Percentiles rank a stretch among this genome's conserved stretches.
Conservation (phyloP, 2,329 filamentous ascomycete genomes). For the Eutypa lata region DNA sequence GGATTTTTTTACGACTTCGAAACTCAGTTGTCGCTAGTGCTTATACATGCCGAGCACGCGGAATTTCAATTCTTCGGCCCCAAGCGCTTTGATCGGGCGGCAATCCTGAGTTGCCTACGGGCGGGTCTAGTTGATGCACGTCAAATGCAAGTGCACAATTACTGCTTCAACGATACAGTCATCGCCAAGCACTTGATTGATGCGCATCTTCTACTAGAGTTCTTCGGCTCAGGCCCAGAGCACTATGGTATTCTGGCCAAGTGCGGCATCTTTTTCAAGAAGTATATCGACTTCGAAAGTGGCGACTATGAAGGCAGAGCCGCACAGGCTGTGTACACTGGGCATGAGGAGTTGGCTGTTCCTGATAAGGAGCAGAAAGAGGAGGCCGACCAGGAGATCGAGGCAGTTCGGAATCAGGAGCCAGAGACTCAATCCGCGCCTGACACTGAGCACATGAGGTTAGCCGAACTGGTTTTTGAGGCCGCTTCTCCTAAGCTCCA, state of each 20-base stretch:
- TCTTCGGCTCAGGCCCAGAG: neutral
- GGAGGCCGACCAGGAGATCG: no score
- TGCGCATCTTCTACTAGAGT: neutral
- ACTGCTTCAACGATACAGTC: neutral
- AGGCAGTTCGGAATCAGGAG: no score
- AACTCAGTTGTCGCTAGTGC: conserved; percentile 49
- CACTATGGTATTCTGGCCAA: neutral
- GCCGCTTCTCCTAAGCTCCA: no score
- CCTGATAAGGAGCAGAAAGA: no score
- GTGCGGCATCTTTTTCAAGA: neutral
- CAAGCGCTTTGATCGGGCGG: conserved; percentile 37
- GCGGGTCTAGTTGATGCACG: conserved; percentile 52
- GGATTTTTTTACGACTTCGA: conserved; percentile 59
- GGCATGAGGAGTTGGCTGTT: no score
- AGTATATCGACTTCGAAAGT: no score
- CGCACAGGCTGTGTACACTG: no score
- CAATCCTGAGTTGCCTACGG: conserved; percentile 42
- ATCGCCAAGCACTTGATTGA: neutral
- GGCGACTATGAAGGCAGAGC: no score
- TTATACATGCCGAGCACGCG: conserved; percentile 39
- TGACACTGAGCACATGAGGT: no score
- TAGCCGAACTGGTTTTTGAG: no score
- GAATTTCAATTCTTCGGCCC: conserved; percentile 55
- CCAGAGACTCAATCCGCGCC: no score
- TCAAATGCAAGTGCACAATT: conserved; percentile 51